phyloP scores from a whole-genome alignment of 306 rosid genomes.

The Argentina anserina region DNA sequence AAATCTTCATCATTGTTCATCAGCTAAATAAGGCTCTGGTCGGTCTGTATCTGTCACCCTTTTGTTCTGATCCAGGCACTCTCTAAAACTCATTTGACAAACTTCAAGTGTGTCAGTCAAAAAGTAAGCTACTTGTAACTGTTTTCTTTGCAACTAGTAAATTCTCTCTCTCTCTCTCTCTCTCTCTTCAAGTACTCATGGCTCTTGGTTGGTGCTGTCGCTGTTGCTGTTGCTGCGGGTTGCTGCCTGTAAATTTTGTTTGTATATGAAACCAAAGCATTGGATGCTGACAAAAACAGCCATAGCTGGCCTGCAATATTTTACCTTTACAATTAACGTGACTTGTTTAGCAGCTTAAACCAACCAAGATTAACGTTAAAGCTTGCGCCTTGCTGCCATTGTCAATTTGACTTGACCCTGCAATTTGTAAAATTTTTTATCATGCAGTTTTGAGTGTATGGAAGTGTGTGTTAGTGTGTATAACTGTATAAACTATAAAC shows the following conservation, averaged over 20 bases:
- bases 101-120: constrained; percentile 3
- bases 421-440: neutral
- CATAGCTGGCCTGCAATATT: constrained; percentile 1
- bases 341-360: neutral
- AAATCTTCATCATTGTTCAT: neutral
- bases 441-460: neutral
- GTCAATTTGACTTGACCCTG: neutral
- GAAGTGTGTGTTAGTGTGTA: neutral
- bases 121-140: neutral
- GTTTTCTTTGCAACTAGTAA: neutral
- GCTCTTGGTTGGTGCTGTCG: neutral
- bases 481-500: neutral
- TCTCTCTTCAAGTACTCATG: neutral
- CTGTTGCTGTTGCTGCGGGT: neutral
- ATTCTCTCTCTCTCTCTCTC: neutral
- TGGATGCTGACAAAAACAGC: neutral
- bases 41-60: neutral
- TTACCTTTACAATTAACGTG: neutral
- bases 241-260: neutral
- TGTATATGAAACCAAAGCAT: neutral
- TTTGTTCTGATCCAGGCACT: neutral
- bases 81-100: constrained; percentile 2
- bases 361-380: neutral
- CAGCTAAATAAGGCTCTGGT: neutral
- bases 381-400: neutral